Base-by-base conservation (phyloP, 1,284 basidiomycete species). In the Trametes sp. region DNA sequence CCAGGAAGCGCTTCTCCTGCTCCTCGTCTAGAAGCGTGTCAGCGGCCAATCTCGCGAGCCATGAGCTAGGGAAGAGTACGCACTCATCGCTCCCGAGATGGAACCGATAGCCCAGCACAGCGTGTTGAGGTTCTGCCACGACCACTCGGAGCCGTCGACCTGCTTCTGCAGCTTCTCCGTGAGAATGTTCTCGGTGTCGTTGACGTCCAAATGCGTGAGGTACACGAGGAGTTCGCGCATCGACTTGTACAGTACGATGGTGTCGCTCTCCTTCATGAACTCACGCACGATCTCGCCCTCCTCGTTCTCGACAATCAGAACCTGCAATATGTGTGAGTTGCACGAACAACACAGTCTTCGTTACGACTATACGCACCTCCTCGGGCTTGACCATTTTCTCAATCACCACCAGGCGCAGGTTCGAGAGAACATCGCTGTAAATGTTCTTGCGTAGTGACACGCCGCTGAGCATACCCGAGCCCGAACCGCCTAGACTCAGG, bases 301-400 rank as follows among this genome's bases (percentile, higher is more conserved):
- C 71, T 99, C 98, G 75, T 99, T 99, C 79, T 99, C 98, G 33
- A 99, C 98, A 69, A 99, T 96, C 54, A 99, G 83, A 13, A 98
- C 95, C 94, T 96, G 69, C 19, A 56, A 42, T 51, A 29, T 54
- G 46, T 33, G 49, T 49, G 2, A 57, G 42, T 24, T n/a, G 4
- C 36, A 45, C 35, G 9, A 42, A 24, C 10, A 49, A 44, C 3
- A 24, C 29, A 44, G 28, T 19, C 21, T 16, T 35, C 11, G 21
- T 19, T 11, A 41, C 21, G 31, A 14, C 13, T 16, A 23, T 19
- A 77, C 86, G 63, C 66, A 95, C 95, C 86, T 99, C 98, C 77
- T 99, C 98, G 13, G 98, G 98, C 79, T 99, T 99, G 71, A 98
- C 98, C 98, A 99, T 99, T 74, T 95, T 89, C 79, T 98, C 97